Percentiles rank a stretch among this genome's conserved stretches.
Evolutionary conservation across 202 grass and related monocot species (phyloP).

Genomic region (Miscanthus sacchariflorus): DNA sequence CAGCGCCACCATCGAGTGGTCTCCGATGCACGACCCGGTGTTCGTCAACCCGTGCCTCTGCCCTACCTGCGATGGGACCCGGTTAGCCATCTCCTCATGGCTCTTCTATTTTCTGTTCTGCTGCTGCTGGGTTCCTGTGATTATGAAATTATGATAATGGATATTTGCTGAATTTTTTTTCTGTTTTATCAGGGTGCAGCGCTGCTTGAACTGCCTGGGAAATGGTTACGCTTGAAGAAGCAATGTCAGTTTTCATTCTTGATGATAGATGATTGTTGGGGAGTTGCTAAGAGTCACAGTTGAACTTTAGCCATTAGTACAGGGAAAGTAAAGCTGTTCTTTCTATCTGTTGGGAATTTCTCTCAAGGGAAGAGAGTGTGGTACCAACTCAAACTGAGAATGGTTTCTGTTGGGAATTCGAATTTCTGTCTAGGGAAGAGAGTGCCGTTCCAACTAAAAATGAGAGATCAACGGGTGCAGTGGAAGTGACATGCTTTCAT

Average conservation of each 20-base stretch:
- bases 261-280: background rate
- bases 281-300: background rate
- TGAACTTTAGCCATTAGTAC: background rate
- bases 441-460: background rate
- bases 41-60: constrained; percentile 89
- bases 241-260: background rate
- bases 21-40: constrained; percentile 87
- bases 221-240: constrained; percentile 71
- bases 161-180: background rate
- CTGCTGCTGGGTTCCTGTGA: constrained; percentile 14
- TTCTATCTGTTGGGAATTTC: too few species aligned
- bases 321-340: too few species aligned
- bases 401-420: background rate
- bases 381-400: background rate
- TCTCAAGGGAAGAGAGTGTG: too few species aligned
- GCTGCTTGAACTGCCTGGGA: constrained; percentile 90
- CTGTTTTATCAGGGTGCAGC: constrained; percentile 69
- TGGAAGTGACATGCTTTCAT: constrained; percentile 1
- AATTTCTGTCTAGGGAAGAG: too few species aligned
- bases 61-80: constrained; percentile 90
- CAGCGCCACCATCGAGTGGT: constrained; percentile 77
- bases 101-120: too few species aligned
- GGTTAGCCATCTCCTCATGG: constrained; percentile 35
- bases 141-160: background rate
- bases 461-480: background rate